Evolutionary conservation across 2,329 filamentous ascomycete species (phyloP), one percentile per base, ranked within the genome.

Genomic region (Calonectria crousiana): DNA sequence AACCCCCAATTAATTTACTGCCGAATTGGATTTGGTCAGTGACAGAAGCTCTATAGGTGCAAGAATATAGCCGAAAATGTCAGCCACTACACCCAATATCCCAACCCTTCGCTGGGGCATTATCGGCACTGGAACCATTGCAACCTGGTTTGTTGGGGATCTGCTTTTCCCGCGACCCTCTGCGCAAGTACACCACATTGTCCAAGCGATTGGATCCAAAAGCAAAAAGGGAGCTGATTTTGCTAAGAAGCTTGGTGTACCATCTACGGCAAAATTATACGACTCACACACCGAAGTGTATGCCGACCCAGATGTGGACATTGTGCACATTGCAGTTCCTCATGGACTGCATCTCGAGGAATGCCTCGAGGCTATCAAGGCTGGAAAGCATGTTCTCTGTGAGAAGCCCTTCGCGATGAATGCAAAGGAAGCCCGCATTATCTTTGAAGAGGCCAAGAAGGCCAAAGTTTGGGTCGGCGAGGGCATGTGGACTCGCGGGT

Each of bases 71-170:
- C 8, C 13, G 6, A 36, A 34, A 58, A 58, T 58, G 53, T 23
- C 53, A 36, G 8, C 14, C 53, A 23, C 34, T 11, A 41, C 26
- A 41, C 1, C 34, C 9, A 20, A 23, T 5, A 20, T 62, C 38
- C 58, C 58, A 28, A 30, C 26, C 16, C 66, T 69, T 62, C 67
- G 67, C 20, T 74, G 73, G 73, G 73, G 73, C 47, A 72, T 74
- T 36, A 69, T 74, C 30, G 69, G 69, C 8, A 62, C 73, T 26
- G 70, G 73, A 36, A 47, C 41, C 10, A 64, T 51, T 28, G 51
- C 66, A 41, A 38, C 47, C 20, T 71, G 69, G 84, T 86, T 87
- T 74, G 85, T 86, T 0, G 77, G 77, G 16, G 86, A 88, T 75
- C 79, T 88, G 14, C 70, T 84, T 26, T 16, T 84, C 82, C 36